A percentile compares a stretch with the other conserved stretches of the same genome.
Evolutionary conservation across 2,329 filamentous ascomycete genomes (phyloP).

Genomic region (Fusarium transvaalense): DNA sequence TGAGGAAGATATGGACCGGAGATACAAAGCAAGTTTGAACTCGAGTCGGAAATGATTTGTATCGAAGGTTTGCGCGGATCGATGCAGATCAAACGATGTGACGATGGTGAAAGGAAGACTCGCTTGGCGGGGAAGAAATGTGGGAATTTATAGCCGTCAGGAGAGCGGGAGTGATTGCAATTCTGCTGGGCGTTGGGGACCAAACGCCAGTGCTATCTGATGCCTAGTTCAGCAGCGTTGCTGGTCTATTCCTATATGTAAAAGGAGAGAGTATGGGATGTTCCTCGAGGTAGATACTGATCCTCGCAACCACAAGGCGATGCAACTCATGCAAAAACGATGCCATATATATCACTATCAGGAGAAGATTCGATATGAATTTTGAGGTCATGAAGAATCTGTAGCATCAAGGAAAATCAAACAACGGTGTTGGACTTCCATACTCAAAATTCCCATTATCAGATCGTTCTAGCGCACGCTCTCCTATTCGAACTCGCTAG

Average conservation of each 20-base stretch:
- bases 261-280: conserved; percentile 7
- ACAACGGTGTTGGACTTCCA: conserved; percentile 17
- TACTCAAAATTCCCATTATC: conserved; percentile 5
- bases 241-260: conserved; percentile 4
- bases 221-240: conserved; percentile 1
- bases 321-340: neutral
- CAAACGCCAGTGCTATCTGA: conserved; percentile 1
- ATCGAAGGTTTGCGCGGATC: neutral
- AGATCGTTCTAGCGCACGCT: conserved; percentile 16
- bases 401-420: conserved; percentile 20
- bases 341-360: neutral
- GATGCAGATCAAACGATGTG: neutral
- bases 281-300: neutral
- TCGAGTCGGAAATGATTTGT: conserved; percentile 3
- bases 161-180: conserved; percentile 8
- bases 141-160: conserved; percentile 19
- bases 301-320: neutral
- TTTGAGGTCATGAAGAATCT: neutral
- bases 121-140: neutral
- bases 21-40: conserved; percentile 4
- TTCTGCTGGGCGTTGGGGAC: neutral
- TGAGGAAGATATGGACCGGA: neutral
- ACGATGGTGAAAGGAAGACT: conserved; percentile 5
- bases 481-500: conserved; percentile 6
- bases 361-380: neutral